Base-by-base conservation (phyloP, 768 basidiomycete genomes). In the Xerocomus brunneocitrinus region DNA sequence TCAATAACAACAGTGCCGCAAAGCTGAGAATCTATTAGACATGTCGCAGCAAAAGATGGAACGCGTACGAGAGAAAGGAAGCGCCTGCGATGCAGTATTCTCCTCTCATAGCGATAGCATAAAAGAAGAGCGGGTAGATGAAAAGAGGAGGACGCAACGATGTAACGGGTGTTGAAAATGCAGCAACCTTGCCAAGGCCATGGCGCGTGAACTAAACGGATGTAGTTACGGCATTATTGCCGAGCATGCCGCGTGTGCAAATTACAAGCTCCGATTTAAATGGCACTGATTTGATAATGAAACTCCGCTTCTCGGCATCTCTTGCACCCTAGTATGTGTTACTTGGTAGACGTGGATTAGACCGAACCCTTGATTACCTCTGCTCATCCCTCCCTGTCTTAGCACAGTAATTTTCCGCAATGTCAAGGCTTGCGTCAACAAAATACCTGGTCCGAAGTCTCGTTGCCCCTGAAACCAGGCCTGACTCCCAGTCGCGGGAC, bases 31-130 rank as follows among this genome's bases (percentile, higher is more conserved):
- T 44, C 45, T 30, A 45, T 63, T 41, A 58, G 57, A 58, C 41
- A 59, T 31, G 57, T 49, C 41, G 42, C 28, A 48, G 51, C 19
- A 42, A 55, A 25, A 4, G 27, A 6, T 42, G 32, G 34, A 53
- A 53, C 43, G 74, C 85, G 53, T 67, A 88, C 89, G 89, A 84
- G 49, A 91, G 74, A 53, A 89, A 60, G 46, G 89, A 81, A 47
- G 84, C 88, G 58, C 81, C 69, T 52, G 84, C 82, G 41, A 91
- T 79, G 68, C 87, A 91, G 55, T 87, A 60, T 78, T 90, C 88
- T 30, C 89, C 89, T 54, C 79, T 84, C 82, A 91, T 82, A 49
- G 49, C 42, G 49, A 59, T 57, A 54, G 52, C 60, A 58, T 55
- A 52, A 53, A 66, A 54, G 54, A 59, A 55, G 53, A 54, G 51